These are phyloP conservation scores for Angophora floribunda DNA, from an alignment of 345 rosid species.

Conservation along the genomic window DNA sequence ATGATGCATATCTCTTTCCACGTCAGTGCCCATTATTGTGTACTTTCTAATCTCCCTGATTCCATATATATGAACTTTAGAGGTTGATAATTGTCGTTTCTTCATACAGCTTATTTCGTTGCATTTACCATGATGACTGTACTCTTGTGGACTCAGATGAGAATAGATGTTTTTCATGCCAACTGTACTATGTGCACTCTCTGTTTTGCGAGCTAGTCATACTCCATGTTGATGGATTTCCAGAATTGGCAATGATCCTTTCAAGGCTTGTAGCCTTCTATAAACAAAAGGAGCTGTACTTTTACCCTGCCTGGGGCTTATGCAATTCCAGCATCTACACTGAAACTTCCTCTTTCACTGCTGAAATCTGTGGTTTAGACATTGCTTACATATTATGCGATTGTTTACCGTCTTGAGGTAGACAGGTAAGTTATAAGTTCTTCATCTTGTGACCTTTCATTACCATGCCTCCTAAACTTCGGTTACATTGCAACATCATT, in stretches of 20 bases:
- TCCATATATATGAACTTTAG: neutral
- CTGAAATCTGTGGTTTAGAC: neutral
- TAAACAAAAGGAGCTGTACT: conserved; percentile 41
- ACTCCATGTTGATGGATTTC: conserved; percentile 35
- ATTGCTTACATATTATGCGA: neutral
- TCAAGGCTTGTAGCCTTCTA: conserved; percentile 41
- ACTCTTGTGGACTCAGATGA: neutral
- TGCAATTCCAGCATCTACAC: conserved; percentile 31
- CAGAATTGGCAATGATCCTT: conserved; percentile 39
- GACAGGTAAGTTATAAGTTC: conserved; percentile 28
- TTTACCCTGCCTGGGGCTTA: conserved; percentile 70
- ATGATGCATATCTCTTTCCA: neutral
- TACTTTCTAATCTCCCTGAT: neutral
- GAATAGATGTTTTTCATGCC: neutral
- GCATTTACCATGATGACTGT: neutral
- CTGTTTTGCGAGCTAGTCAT: conserved; percentile 33
- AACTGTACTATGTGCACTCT: conserved; percentile 10
- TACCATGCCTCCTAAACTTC: neutral
- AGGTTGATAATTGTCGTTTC: neutral
- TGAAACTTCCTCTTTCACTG: neutral
- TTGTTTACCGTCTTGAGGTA: conserved; percentile 59
- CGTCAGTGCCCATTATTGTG: neutral
- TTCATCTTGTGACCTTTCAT: neutral
- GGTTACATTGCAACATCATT: neutral
- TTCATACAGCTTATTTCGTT: conserved; percentile 29